Evolutionary conservation across 2,329 filamentous ascomycete genomes (phyloP), one percentile per base, ranked within the genome.

Genomic region (Clarireedia sp.): DNA sequence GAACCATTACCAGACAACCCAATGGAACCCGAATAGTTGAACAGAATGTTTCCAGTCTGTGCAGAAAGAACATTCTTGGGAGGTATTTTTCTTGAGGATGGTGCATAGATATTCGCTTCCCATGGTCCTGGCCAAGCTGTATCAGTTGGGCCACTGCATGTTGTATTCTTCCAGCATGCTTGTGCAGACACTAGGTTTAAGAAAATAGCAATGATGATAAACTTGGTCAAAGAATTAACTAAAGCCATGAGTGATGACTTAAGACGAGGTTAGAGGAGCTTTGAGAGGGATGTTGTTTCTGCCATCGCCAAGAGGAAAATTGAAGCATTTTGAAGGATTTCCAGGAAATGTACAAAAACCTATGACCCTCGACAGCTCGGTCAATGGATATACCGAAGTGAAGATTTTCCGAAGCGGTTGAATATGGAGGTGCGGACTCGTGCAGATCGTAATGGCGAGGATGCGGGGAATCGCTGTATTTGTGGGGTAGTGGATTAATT

Each of bases 31-130:
- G 52, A 46, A 24, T 50, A 66, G 2, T 37, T 36, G 2, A 59
- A 65, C 70, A 69, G 53, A 56, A 57, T 38, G 59, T 66, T 47
- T 5, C 61, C 58, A 62, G 70, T 54, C 63, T 70, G 2, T 59
- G 62, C 1, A 70, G 64, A n/a, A 69, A 73, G 6, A 78, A 72
- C 33, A 75, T 69, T 17, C 67, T 72, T 44, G 1, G 81, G 81
- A 6, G 67, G 64, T 3, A 82, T 72, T 8, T 67, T 76, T 33
- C 82, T 72, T 2, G 78, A 77, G 2, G 70, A 58, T 2, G 81
- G 80, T 1, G 81, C 76, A 60, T 75, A 82, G 49, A 80, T 83
- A 58, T 80, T 78, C 0, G 71, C 66, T 37, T 84, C 75, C 81
- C 82, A 85, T n/a, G 70, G 67, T 0, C 81, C 81, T 2, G 74